Evolutionary conservation across 2,329 filamentous ascomycete species (phyloP), one percentile per base, ranked within the genome.

Genomic region (Aspergillus sp.): DNA sequence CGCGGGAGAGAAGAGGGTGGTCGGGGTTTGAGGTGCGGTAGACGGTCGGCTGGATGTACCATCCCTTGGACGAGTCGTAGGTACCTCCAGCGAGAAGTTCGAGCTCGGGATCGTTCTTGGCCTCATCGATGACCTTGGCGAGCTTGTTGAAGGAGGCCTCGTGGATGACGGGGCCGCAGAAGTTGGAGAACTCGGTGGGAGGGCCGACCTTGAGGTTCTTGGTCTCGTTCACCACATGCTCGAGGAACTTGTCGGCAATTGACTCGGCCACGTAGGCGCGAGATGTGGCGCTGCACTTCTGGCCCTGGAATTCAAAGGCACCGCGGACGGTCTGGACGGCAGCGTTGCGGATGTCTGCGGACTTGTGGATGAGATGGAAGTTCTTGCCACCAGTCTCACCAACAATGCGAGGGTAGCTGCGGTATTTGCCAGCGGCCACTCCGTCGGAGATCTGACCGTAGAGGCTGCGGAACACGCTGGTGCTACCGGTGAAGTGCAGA

Each of bases 401-500:
- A 4, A 96, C 91, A 66, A 96, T 91, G 69, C 92, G 89, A 50
- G 92, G 93, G 79, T 97, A 98, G 70, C 90, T 88, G 65, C 84
- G 83, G 81, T 96, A 98, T 62, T 87, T 90, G 65, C 91, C 92
- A 72, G 93, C 88, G 5, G 91, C 91, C 22, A 96, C 89, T 46
- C 91, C 91, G 66, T 85, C 83, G 11, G 92, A 91, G 71, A 97
- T 97, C 76, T 92, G 87, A 19, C 92, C 92, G 76, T 96, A 97
- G 13, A 98, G 83, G 72, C 88, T 87, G 64, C 92, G 89, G 88
- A 98, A 97, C 31, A 98, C 91, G 54, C 88, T 87, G 0, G 94
- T 97, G 81, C 91, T 95, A 64, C 94, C 94, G 0, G 93, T 98
- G 83, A 93, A 98, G 82, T 97, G 93, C 23, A 98, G 87, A n/a